Percentiles rank a stretch among this genome's conserved stretches.
Conservation (phyloP, 1,284 basidiomycete species). For the Ustilago shanxiensis region DNA sequence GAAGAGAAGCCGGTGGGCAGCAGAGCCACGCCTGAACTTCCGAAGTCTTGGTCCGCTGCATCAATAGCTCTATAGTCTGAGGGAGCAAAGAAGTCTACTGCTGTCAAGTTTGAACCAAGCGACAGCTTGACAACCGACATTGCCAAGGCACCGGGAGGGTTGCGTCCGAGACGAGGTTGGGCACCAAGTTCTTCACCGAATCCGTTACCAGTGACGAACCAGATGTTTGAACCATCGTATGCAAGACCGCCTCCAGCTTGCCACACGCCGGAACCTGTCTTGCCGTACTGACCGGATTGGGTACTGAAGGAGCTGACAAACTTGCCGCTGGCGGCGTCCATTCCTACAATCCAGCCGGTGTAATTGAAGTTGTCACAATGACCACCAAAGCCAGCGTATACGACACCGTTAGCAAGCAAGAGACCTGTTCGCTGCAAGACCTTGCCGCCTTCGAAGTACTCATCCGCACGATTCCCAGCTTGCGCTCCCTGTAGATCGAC, state of each 20-base stretch:
- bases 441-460: conserved; percentile 36
- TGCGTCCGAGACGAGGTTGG: conserved; percentile 17
- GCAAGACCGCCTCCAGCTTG: conserved; percentile 7
- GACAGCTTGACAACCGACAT: conserved; percentile 28
- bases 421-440: conserved; percentile 24
- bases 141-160: conserved; percentile 19
- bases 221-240: conserved; percentile 22
- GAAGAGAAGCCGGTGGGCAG: conserved; percentile 7
- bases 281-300: neutral
- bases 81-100: conserved; percentile 24
- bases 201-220: conserved; percentile 28
- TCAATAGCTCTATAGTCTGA: conserved; percentile 27
- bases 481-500: conserved; percentile 20
- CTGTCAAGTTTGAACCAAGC: conserved; percentile 8
- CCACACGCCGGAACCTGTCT: neutral
- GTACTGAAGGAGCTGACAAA: neutral
- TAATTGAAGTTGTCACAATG: conserved; percentile 44
- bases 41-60: conserved; percentile 33
- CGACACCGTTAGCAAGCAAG: conserved; percentile 20
- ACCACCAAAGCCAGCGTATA: conserved; percentile 35
- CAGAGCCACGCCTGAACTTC: conserved; percentile 14
- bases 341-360: conserved; percentile 36
- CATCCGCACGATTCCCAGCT: conserved; percentile 16
- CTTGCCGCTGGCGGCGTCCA: conserved; percentile 21
- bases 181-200: conserved; percentile 18